Evolutionary conservation across 805 yeast genomes (phyloP), one percentile per base, ranked within the genome.

Genomic region (Starmerella davenportii): DNA sequence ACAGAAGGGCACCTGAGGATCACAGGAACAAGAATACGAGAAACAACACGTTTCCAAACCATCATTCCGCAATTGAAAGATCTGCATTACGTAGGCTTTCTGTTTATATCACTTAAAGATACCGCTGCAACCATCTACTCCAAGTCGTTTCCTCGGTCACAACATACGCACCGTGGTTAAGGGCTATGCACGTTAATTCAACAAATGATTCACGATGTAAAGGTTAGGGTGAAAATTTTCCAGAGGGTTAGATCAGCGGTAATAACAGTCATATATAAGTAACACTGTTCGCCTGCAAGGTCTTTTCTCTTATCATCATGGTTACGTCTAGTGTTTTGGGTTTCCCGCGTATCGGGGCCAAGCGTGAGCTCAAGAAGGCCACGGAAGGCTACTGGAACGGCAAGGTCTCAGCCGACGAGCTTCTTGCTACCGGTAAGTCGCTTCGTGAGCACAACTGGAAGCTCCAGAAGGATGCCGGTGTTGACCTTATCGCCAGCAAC

Each of bases 271-370:
- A 35, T 16, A 35, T 16, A 21, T 35, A 17, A 30, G 18, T 18
- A 15, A 25, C 36, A 8, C 18, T 33, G 35, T 45, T 40, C 44
- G 40, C 34, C 37, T 19, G 34, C 36, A 14, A 13, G 17, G 25
- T 13, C 34, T 11, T 18, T 20, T 30, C 25, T 34, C 38, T 24
- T 19, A 16, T n/a, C 23, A 69, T 44, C 57, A 87, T 87, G 96
- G 96, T 87, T 66, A 77, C 77, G 67, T 87, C 96, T 50, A 75
- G 95, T 60, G 92, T 90, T 56, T 75, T 90, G 68, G 98, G 98
- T 65, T 90, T 90, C 90, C 98, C 98, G 69, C 90, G 98, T 73
- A 90, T 87, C 60, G 98, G 98, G 60, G 90, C 95, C 57, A 84
- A 84, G 72, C 90, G 98, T 76, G 98, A 90, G 72, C 77, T 90